Evolutionary conservation across 345 rosid genomes (phyloP).

Genomic region (Ailanthus altissimus): DNA sequence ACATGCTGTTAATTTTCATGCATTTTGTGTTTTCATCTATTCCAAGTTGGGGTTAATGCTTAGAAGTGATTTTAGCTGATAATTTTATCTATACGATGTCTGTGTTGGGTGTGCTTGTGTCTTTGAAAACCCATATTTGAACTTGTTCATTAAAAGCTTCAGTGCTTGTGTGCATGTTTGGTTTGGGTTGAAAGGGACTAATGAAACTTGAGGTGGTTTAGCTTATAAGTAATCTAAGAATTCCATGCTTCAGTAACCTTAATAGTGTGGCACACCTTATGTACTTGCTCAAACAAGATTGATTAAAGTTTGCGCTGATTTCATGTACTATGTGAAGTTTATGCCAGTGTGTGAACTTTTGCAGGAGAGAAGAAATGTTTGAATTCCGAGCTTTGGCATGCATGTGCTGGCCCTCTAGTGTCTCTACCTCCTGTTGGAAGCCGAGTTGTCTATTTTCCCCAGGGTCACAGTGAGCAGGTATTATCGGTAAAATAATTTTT

Average conservation of each 20-base stretch:
- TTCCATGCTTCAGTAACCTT: neutral
- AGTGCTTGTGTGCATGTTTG: neutral
- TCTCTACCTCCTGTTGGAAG: constrained; percentile 83
- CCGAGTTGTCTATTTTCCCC: constrained; percentile 89
- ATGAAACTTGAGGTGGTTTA: constrained; percentile 3
- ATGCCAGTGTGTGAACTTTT: neutral
- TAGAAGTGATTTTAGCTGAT: neutral
- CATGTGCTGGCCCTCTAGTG: constrained; percentile 93
- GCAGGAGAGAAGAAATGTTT: constrained; percentile 78
- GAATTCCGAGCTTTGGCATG: constrained; percentile 94
- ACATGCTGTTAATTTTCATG: neutral
- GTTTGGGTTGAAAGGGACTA: neutral
- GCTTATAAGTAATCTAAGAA: neutral
- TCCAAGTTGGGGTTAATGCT: neutral
- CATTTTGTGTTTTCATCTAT: constrained; percentile 1
- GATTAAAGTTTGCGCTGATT: neutral
- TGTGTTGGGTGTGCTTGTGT: neutral
- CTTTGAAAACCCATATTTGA: neutral
- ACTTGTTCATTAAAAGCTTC: neutral
- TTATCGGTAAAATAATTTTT: neutral
- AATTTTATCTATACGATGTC: neutral
- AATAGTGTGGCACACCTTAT: neutral
- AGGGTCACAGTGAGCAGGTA: constrained; percentile 96
- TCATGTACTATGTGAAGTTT: neutral
- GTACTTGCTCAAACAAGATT: neutral